Conservation (phyloP, 352 stramenopile species). For the Phytophthora sp. region DNA sequence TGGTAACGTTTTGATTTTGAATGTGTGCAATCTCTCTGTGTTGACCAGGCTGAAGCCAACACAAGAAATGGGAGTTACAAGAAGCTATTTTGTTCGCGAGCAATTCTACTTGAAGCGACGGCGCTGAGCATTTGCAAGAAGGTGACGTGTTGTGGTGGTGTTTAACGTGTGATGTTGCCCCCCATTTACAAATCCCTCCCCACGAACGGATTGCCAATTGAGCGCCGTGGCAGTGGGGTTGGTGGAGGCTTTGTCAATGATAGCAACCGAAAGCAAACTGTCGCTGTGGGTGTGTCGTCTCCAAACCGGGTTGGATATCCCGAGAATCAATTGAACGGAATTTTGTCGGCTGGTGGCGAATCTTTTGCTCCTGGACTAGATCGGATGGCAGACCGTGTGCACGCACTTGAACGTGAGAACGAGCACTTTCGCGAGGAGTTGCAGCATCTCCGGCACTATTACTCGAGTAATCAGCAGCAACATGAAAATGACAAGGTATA, state of each 20-base stretch:
- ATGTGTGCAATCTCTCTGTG: background rate
- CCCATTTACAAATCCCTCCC: slow-evolving; percentile 62
- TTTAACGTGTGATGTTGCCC: slow-evolving; percentile 44
- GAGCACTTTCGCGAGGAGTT: slow-evolving; percentile 60
- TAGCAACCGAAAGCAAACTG: slow-evolving; percentile 18
- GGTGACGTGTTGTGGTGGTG: background rate
- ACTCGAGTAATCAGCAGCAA: slow-evolving; percentile 65
- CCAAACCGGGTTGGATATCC: slow-evolving; percentile 7
- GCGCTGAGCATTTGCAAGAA: background rate
- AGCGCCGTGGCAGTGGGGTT: slow-evolving; percentile 12
- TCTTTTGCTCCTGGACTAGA: slow-evolving; percentile 2
- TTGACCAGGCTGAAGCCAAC: background rate
- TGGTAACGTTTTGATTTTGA: slow-evolving; percentile 4
- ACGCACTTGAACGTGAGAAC: slow-evolving; percentile 66
- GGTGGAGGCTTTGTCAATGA: slow-evolving; percentile 7
- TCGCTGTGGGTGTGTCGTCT: slow-evolving; percentile 1
- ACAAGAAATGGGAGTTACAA: slow-evolving; percentile 11
- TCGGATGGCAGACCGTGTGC: slow-evolving; percentile 31
- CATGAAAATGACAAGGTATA: slow-evolving; percentile 64
- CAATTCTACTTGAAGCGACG: slow-evolving; percentile 11
- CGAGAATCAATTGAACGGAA: background rate
- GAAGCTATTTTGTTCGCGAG: slow-evolving; percentile 16
- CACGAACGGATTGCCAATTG: slow-evolving; percentile 15
- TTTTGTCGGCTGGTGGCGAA: background rate
- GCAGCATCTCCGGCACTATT: slow-evolving; percentile 51